Evolutionary conservation across 2,329 filamentous ascomycete species (phyloP).

Genomic region (Cryphonectria japonica): DNA sequence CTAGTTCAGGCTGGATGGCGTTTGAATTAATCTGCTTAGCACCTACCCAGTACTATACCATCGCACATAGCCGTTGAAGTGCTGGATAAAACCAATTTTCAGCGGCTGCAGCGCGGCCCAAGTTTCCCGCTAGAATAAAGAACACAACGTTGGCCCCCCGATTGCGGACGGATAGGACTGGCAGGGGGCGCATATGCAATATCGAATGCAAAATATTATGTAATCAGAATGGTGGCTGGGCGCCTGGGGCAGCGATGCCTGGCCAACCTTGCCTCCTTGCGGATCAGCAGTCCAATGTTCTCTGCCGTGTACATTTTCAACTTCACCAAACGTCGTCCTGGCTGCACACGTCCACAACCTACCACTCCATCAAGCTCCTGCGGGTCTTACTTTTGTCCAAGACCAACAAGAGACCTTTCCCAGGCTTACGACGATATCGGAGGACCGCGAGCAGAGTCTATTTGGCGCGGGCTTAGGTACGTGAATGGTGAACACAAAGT

Average conservation of each 20-base stretch:
- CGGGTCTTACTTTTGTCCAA: not conserved
- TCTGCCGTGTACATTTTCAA: not conserved
- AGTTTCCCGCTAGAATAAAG: not conserved
- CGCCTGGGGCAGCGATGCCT: not conserved
- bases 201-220: not conserved
- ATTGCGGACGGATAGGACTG: not conserved
- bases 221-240: not conserved
- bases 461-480: conserved; percentile 49
- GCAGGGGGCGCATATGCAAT: not conserved
- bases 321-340: not conserved
- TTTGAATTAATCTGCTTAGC: not conserved
- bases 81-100: not conserved
- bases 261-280: not conserved
- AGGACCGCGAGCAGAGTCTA: conserved; percentile 25
- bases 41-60: not conserved
- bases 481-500: conserved; percentile 41
- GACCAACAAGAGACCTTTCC: not conserved
- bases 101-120: not conserved
- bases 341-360: not conserved
- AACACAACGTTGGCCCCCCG: not conserved
- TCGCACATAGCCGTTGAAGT: not conserved
- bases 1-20: not conserved
- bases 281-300: not conserved
- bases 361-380: not conserved
- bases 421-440: not conserved